Base-by-base conservation (phyloP, 768 basidiomycete genomes). In the Boletus reticuloceps region DNA sequence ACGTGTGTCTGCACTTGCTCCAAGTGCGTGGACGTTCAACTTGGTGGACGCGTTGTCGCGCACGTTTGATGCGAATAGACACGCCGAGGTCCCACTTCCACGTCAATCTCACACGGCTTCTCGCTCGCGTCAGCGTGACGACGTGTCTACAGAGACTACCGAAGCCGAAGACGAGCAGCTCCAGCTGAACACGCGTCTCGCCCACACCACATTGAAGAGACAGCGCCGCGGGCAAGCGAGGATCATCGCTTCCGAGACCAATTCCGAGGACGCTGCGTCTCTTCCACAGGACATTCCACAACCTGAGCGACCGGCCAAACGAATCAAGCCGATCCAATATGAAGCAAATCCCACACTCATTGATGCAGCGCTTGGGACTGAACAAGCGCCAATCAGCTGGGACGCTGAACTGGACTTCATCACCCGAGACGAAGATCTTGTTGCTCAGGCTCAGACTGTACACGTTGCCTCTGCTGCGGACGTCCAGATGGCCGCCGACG, bases 51-150 rank as follows among this genome's bases (percentile, higher is more conserved):
- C 67, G 32, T 47, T 69, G 16, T 40, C 60, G 37, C 62, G 40
- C 16, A 66, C 69, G 25, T 69, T 70, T 27, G 20, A 61, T n/a
- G 69, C 69, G 4, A 70, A 70, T 46, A 63, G 22, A 31, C 27
- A 65, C 11, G 16, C n/a, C 6, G 58, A 64, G 1, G 20, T 7
- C 0, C 16, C 17, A 8, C 5, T 16, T 27, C 4, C 40, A 4
- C 50, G n/a, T 54, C 50, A 4, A 12, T 17, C 51, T 13, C 55
- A 36, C 38, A 1, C 22, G 17, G 34, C 16, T 10, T 39, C 34
- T 8, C 43, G 27, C 20, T 39, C 14, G 11, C 39, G 22, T 25
- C 22, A 25, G 22, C 22, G 36, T 10, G 45, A 51, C 16, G 39
- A 51, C 20, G 16, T 27, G 6, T 57, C 64, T 36, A 20, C 55